These are phyloP conservation scores for Nannizziopsis arthrosporioides DNA, from an alignment of 2,329 filamentous ascomycete genomes.

Conservation along the genomic window DNA sequence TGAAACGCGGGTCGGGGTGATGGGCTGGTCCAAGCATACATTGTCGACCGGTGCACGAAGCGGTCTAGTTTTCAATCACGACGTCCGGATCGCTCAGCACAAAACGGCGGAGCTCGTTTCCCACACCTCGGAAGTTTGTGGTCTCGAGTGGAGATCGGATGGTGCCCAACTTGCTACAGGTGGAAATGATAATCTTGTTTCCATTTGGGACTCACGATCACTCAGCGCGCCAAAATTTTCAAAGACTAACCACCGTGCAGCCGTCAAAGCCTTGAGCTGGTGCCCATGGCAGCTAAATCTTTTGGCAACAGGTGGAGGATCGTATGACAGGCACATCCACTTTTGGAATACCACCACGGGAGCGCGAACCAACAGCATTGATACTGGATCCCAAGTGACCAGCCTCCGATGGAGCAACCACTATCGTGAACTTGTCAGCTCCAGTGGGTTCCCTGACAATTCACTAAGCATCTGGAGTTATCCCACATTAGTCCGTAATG, in stretches of 20 bases:
- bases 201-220: constrained; percentile 95
- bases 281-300: constrained; percentile 98
- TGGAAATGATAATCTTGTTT: constrained; percentile 97
- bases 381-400: constrained; percentile 95
- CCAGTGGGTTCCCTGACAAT: constrained; percentile 97
- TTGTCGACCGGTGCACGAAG: constrained; percentile 90
- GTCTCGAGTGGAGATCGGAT: constrained; percentile 93
- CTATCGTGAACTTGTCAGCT: constrained; percentile 97
- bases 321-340: constrained; percentile 95
- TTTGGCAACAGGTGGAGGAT: constrained; percentile 88
- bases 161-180: constrained; percentile 94
- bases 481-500: constrained; percentile 88
- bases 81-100: constrained; percentile 94
- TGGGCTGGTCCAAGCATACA: constrained; percentile 99
- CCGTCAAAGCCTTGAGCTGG: constrained; percentile 96
- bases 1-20: constrained; percentile 89
- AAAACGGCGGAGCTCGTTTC: constrained; percentile 95
- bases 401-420: constrained; percentile 91
- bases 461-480: constrained; percentile 99
- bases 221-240: constrained; percentile 93
- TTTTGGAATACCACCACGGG: constrained; percentile 99
- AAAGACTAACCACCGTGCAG: constrained; percentile 98
- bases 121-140: constrained; percentile 95
- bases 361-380: constrained; percentile 96
- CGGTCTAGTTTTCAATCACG: constrained; percentile 95